Base-by-base conservation (phyloP, 352 stramenopile species). In the Phytophthora rubi region DNA sequence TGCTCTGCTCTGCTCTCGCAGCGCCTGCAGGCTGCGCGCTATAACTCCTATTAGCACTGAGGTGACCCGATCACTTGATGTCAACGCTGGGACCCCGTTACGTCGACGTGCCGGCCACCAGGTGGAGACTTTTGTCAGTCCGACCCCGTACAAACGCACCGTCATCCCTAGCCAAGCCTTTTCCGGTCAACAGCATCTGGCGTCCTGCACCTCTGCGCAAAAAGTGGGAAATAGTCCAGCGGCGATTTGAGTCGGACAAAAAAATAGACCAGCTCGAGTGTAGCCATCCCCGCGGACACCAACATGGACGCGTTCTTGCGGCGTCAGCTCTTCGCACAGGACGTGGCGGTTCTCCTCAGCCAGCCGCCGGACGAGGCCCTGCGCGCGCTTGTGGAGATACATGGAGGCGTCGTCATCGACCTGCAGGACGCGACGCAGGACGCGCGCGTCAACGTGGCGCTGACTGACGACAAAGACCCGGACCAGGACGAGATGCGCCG, bases 271-370 rank as follows among this genome's bases (percentile, higher is more conserved):
- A 21, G 18, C 13, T 15, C 13, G 33, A 39, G 16, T 32, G 32
- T 10, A 59, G 35, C 48, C 49, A 54, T 52, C 39, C 6, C 39
- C 39, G 6, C 18, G 13, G 3, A 16, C n/a, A 18, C 7, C 47
- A 59, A 23, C 16, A 92, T 92, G 85, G 83, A 92, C 64, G 83
- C 81, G 9, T 92, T 90, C 64, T 49, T 91, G 2, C 69, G 77
- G 59, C 83, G 71, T 10, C 72, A 60, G 56, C 74, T 91, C 51
- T 89, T 89, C 55, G 62, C 54, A 35, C 45, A 53, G 55, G 74
- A 86, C 37, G 61, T 75, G 37, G 75, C 73, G 58, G 47, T 81
- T 62, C 61, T 85, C 21, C 26, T 67, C 37, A 54, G 23, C 12
- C 37, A 60, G 55, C 49, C 52, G 30, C 21, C 30, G 16, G 59